Conservation (phyloP, 2,329 filamentous ascomycete genomes). For the Dothiorella sarmentorum region DNA sequence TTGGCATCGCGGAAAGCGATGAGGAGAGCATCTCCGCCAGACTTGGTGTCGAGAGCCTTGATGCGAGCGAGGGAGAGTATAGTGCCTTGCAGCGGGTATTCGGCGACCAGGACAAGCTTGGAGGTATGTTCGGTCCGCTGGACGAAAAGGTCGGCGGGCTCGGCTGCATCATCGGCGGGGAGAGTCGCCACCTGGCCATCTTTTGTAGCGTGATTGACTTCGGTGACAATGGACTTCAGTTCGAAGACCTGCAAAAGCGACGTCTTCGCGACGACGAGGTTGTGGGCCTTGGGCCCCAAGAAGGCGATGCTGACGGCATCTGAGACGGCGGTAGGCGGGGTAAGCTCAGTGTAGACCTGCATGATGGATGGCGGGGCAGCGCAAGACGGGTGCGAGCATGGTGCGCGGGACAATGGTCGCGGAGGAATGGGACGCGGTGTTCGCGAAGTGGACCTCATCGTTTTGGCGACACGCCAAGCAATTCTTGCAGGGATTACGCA, state of each 20-base stretch:
- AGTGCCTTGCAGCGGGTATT: constrained; percentile 80
- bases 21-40: constrained; percentile 78
- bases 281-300: constrained; percentile 69
- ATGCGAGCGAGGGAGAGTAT: constrained; percentile 79
- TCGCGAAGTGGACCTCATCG: constrained; percentile 1
- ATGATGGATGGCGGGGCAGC: constrained; percentile 48
- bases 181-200: constrained; percentile 48
- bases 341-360: constrained; percentile 97
- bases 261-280: constrained; percentile 87
- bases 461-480: constrained; percentile 6
- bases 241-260: constrained; percentile 91
- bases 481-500: background rate
- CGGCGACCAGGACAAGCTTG: constrained; percentile 79
- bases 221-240: constrained; percentile 63
- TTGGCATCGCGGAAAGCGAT: constrained; percentile 88
- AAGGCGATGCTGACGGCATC: constrained; percentile 80
- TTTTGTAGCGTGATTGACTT: constrained; percentile 41
- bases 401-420: constrained; percentile 5
- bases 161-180: constrained; percentile 40
- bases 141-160: constrained; percentile 26
- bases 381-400: constrained; percentile 6
- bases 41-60: constrained; percentile 67
- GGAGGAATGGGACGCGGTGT: background rate
- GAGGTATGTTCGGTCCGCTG: constrained; percentile 64
- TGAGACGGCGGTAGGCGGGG: constrained; percentile 89